These are phyloP conservation scores for Nymphaea colorata DNA, from an alignment of 164 flowering plant species.

Conservation along the genomic window DNA sequence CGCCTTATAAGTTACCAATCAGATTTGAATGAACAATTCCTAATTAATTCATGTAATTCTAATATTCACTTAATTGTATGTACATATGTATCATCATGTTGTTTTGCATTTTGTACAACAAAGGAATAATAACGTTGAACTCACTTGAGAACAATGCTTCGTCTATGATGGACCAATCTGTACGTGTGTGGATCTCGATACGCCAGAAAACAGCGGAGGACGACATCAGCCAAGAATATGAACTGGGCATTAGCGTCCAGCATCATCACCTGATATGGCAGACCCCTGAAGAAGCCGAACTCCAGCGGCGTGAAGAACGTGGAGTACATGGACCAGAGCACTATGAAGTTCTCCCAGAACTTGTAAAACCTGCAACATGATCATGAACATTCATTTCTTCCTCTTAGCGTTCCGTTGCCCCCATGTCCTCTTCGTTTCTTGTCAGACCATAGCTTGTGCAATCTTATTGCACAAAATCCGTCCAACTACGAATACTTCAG, in stretches of 20 bases:
- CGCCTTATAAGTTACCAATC: too few relatives aligned
- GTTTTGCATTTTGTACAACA: too few relatives aligned
- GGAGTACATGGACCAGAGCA: constrained; percentile 83
- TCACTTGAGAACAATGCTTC: constrained; percentile 59
- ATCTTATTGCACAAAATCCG: too few relatives aligned
- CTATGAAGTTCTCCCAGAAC: constrained; percentile 60
- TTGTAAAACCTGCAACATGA: constrained; percentile 60
- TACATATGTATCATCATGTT: too few relatives aligned
- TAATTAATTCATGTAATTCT: too few relatives aligned
- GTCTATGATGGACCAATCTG: constrained; percentile 47
- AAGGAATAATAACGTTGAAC: neutral
- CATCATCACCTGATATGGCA: constrained; percentile 48
- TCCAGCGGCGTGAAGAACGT: constrained; percentile 93
- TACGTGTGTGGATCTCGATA: constrained; percentile 69
- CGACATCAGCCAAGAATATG: constrained; percentile 67
- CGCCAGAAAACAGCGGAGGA: constrained; percentile 56
- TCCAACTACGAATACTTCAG: too few relatives aligned
- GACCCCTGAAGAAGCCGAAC: constrained; percentile 92
- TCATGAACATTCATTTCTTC: neutral
- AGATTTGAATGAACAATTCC: too few relatives aligned
- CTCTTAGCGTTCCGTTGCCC: too few relatives aligned
- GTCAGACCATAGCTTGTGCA: neutral
- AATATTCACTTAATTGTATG: too few relatives aligned
- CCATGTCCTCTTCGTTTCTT: too few relatives aligned
- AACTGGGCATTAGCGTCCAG: constrained; percentile 72